Evolutionary conservation across 495 filamentous ascomycete species (phyloP), one percentile per base, ranked within the genome.

Genomic region (Bathelium albidoporum): DNA sequence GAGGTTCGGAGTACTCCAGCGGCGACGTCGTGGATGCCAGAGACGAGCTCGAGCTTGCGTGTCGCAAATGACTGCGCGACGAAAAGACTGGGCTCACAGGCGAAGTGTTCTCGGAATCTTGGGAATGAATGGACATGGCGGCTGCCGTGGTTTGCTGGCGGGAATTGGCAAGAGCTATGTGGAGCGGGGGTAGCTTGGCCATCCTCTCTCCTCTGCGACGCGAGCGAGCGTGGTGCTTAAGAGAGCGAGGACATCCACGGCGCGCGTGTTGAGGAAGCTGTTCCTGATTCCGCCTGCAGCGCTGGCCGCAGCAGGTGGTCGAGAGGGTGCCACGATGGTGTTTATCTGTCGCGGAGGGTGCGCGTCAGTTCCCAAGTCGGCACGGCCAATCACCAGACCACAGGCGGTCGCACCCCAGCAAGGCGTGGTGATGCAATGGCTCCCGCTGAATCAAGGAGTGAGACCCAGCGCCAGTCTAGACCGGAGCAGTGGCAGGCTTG

Each of bases 81-180:
- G 83, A 84, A 66, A 86, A 86, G 24, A 81, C 83, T 32, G 85
- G 82, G 34, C 84, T 83, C 45, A 83, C 74, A 18, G 85, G 85
- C 32, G 84, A 83, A 18, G 83, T 78, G 52, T 79, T 66, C 64
- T 83, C 84, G 11, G 86, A 87, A 31, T 80, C 78, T 39, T 80
- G 82, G 24, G 82, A 82, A 34, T 66, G 67, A 34, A 24, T 39
- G 34, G 61, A 69, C 22, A 65, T 55, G 49, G 49, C 49, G 39
- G 66, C 66, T 64, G 65, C 55, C 11, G 65, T 63, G 59, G 34
- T 61, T 53, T 67, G 39, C 18, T 67, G 59, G 66, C 49, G 49
- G 29, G 49, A 55, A 29, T 55, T 55, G 49, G 49, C 49, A 29
- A 55, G 49, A 29, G 49, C 49, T n/a, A 55, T 55, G 24, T 55